Percentiles rank a stretch among this genome's conserved stretches.
phyloP scores from a whole-genome alignment of 2,329 filamentous ascomycete species.

The Sclerotinia trifoliorum region DNA sequence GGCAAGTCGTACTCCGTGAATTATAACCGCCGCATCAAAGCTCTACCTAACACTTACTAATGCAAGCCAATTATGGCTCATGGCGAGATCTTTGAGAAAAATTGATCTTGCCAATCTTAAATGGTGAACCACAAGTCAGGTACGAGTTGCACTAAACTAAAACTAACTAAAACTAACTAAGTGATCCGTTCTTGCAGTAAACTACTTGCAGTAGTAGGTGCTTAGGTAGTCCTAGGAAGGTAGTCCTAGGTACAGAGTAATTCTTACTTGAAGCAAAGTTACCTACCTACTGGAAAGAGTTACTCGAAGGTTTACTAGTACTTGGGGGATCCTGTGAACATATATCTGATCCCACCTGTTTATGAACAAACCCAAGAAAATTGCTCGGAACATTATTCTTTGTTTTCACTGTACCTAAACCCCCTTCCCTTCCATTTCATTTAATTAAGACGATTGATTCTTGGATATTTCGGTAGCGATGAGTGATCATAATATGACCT shows the following conservation, averaged over 20 bases:
- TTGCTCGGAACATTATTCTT: not conserved
- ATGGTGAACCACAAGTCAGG: not conserved
- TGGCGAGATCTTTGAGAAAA: slow-evolving; percentile 6
- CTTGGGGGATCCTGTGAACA: too few species aligned
- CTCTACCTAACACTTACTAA: slow-evolving; percentile 1
- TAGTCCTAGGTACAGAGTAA: too few species aligned
- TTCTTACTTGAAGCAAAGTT: not conserved
- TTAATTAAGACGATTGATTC: not conserved
- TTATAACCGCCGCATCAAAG: slow-evolving; percentile 8
- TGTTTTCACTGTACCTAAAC: not conserved
- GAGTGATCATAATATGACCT: not conserved
- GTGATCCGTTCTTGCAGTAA: not conserved
- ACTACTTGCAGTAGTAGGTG: not conserved
- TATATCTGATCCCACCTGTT: too few species aligned
- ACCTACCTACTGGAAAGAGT: not conserved
- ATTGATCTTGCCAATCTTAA: not conserved
- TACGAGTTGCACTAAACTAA: not conserved
- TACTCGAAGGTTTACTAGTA: too few species aligned
- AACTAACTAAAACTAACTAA: not conserved
- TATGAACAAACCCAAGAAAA: not conserved
- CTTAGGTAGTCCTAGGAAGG: too few species aligned
- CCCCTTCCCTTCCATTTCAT: not conserved
- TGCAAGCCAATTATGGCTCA: not conserved
- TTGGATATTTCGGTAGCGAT: not conserved
- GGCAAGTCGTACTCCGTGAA: not conserved